Base-by-base conservation (phyloP, 441 rosid genomes). In the Raphanus hybrid region DNA sequence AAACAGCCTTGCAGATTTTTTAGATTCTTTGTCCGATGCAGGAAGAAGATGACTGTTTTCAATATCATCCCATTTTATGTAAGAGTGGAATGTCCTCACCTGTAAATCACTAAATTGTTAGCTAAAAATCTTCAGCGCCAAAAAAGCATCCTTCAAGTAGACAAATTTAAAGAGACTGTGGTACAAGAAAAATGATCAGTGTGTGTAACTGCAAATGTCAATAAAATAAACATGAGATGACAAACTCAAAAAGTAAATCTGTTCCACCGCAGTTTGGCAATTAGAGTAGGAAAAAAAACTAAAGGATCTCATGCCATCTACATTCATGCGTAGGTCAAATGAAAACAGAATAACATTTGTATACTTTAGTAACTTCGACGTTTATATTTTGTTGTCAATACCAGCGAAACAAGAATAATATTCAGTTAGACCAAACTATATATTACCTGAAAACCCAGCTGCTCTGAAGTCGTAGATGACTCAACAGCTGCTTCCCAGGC, bases 401-500 rank as follows among this genome's bases (percentile, higher is more conserved):
- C 57, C 58, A 74, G 16, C 18, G 14, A 69, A 50, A 69, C 50
- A 64, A 45, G 23, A 70, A 58, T 55, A 63, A 79, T 18, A 45
- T 29, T 75, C 55, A 18, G 67, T 58, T 73, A 69, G 74, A 55
- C 43, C 48, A 63, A 60, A 64, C 5, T 70, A 58, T 41, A 62
- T 45, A 45, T 62, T 78, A 96, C 99, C 94, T 87, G 98, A 55
- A 93, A 82, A 67, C 97, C 98, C 55, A 96, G 96, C 82, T 90
- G 99, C 78, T 91, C 96, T 10, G 81, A 82, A 80, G 86, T 90
- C 14, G 82, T 84, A 74, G 97, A 92, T 75, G 95, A 88, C 74
- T 91, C 99, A 78, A 96, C 98, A n/a, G 94, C 96, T 81, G 98
- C 98, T 80, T 80, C 86, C 99, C 99, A 96, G 61, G 90, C 85